Evolutionary conservation across 2,329 filamentous ascomycete genomes (phyloP).

Genomic region (Chaetomiaceae sp.): DNA sequence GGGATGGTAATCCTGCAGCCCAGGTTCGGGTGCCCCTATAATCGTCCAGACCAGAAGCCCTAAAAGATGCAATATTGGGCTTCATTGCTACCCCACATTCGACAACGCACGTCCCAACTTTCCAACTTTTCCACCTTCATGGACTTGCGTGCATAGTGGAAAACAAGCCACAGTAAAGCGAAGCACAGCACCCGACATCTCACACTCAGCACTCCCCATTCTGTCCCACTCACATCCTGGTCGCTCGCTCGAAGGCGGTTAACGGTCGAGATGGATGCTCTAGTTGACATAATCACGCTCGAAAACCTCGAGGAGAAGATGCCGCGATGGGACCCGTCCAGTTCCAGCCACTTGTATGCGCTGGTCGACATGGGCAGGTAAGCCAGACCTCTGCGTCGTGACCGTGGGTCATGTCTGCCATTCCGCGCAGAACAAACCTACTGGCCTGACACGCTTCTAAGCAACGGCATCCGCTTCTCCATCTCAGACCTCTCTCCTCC

Average conservation of each 20-base stretch:
- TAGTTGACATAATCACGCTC: constrained; percentile 46
- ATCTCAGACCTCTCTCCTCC: constrained; percentile 75
- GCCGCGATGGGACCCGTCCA: constrained; percentile 45
- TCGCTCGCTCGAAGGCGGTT: neutral
- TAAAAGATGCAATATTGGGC: constrained; percentile 8
- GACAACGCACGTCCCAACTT: no score
- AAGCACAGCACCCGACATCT: neutral
- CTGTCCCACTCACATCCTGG: neutral
- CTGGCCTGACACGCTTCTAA: constrained; percentile 31
- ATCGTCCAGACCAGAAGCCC: neutral
- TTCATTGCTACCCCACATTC: neutral
- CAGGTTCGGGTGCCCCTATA: no score
- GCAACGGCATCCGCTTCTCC: constrained; percentile 91
- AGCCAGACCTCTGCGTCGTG: constrained; percentile 12
- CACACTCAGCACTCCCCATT: neutral
- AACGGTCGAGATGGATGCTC: constrained; percentile 29
- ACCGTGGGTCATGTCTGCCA: constrained; percentile 4
- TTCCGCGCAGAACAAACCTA: neutral
- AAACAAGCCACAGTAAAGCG: no score
- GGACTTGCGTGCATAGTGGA: no score
- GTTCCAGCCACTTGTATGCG: constrained; percentile 49
- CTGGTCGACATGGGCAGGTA: constrained; percentile 59
- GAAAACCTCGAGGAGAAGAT: constrained; percentile 48
- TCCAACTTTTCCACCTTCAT: no score
- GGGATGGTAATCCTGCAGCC: no score